These are phyloP conservation scores for Chaetomiaceae sp. DNA, from an alignment of 2,329 filamentous ascomycete species.

Conservation along the genomic window DNA sequence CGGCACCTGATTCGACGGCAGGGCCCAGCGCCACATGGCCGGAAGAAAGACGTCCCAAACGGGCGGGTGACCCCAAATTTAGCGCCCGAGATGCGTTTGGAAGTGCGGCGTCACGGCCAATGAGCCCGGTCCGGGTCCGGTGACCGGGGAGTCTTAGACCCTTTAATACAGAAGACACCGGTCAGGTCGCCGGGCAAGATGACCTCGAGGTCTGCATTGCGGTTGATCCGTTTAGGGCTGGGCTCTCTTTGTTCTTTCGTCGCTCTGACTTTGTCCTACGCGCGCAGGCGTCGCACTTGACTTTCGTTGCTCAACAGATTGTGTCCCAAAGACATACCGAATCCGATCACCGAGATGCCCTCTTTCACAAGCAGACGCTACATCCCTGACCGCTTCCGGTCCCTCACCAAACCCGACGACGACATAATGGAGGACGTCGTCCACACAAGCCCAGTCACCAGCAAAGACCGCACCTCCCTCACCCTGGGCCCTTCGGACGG, in stretches of 20 bases:
- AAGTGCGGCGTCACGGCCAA: constrained; percentile 3
- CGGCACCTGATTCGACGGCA: constrained; percentile 16
- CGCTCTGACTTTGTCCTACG: background rate
- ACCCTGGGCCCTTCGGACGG: constrained; percentile 13
- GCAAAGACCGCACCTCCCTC: background rate
- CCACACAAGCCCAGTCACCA: background rate
- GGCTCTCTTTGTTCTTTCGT: background rate
- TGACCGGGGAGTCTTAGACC: constrained; percentile 13
- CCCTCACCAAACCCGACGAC: constrained; percentile 1
- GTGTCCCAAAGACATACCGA: too few relatives aligned
- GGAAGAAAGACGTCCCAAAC: constrained; percentile 12
- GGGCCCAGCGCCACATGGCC: constrained; percentile 11
- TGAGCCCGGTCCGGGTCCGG: constrained; percentile 6
- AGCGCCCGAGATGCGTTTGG: constrained; percentile 19
- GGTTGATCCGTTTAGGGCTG: constrained; percentile 7
- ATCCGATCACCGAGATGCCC: constrained; percentile 5
- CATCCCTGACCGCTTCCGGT: constrained; percentile 8
- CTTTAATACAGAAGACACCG: constrained; percentile 9
- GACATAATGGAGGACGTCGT: constrained; percentile 16
- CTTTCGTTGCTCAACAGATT: background rate
- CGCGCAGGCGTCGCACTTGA: background rate
- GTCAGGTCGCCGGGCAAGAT: constrained; percentile 15
- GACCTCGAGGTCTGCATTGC: constrained; percentile 9
- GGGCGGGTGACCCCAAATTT: constrained; percentile 23
- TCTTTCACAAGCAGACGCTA: constrained; percentile 13